Evolutionary conservation across 129 eudicot genomes (phyloP).

Genomic region (Silybum marianum): DNA sequence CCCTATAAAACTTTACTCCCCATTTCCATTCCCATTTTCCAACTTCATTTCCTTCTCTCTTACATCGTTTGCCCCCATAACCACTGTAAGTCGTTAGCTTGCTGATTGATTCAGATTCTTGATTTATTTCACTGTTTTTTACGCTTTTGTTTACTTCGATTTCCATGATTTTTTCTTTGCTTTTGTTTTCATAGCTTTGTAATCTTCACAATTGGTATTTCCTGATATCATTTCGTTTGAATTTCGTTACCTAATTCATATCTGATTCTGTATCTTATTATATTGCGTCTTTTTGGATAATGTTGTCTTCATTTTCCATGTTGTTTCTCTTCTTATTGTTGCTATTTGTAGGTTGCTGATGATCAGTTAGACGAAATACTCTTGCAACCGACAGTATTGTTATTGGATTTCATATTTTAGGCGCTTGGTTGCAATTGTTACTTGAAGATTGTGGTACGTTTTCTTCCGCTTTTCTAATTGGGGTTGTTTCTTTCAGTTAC

Average conservation of each 20-base stretch:
- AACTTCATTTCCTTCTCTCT: neutral
- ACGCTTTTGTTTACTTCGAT: neutral
- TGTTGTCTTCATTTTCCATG: conserved; percentile 1
- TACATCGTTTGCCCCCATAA: neutral
- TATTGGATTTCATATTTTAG: neutral
- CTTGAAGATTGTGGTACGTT: conserved; percentile 15
- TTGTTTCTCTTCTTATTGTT: conserved; percentile 5
- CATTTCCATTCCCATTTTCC: neutral
- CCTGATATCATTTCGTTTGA: conserved; percentile 1
- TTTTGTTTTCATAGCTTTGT: neutral
- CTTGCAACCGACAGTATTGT: neutral
- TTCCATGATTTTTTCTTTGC: neutral
- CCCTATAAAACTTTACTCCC: conserved; percentile 32
- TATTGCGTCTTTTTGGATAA: conserved; percentile 2
- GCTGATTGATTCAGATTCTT: neutral
- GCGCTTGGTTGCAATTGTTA: neutral
- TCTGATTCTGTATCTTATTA: neutral
- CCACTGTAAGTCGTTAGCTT: conserved; percentile 25
- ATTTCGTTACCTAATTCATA: conserved; percentile 8
- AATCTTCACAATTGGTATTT: neutral
- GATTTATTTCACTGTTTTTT: neutral
- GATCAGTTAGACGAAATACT: conserved; percentile 14
- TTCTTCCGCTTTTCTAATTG: neutral
- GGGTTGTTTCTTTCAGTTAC: neutral
- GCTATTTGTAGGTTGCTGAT: conserved; percentile 19